Percentiles rank a stretch among this genome's conserved stretches.
phyloP scores from a whole-genome alignment of 2,329 filamentous ascomycete genomes.

The Stagonosporopsis tanaceti region DNA sequence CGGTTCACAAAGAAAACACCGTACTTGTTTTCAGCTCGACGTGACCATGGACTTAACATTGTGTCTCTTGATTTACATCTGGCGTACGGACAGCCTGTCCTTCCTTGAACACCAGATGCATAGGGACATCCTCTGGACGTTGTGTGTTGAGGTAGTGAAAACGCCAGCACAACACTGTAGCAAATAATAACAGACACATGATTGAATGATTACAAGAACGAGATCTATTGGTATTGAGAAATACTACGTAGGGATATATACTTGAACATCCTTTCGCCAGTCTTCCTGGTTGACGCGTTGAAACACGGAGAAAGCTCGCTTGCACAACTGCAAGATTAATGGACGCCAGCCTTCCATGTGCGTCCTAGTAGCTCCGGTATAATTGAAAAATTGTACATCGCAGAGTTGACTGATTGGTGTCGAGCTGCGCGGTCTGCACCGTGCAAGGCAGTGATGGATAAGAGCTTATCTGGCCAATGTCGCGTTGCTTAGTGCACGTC shows the following conservation, averaged over 20 bases:
- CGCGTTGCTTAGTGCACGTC: not conserved
- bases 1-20: conserved; percentile 47
- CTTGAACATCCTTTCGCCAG: not conserved
- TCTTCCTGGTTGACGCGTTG: not conserved
- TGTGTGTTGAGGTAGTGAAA: not conserved
- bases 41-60: not conserved
- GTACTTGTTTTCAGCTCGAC: conserved; percentile 19
- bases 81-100: not conserved
- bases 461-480: not conserved
- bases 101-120: not conserved
- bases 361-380: not conserved
- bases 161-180: not conserved
- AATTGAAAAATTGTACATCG: not conserved
- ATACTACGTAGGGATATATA: not conserved
- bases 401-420: not conserved
- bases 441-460: not conserved
- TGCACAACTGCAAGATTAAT: not conserved
- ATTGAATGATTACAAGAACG: not conserved
- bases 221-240: not conserved
- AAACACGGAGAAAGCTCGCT: not conserved
- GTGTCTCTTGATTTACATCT: not conserved
- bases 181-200: not conserved
- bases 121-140: not conserved
- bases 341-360: not conserved
- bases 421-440: not conserved